Percentiles rank a stretch among this genome's conserved stretches.
These are phyloP conservation scores for Globisporangium yorkense DNA, from an alignment of 352 stramenopile species.

Conservation along the genomic window DNA sequence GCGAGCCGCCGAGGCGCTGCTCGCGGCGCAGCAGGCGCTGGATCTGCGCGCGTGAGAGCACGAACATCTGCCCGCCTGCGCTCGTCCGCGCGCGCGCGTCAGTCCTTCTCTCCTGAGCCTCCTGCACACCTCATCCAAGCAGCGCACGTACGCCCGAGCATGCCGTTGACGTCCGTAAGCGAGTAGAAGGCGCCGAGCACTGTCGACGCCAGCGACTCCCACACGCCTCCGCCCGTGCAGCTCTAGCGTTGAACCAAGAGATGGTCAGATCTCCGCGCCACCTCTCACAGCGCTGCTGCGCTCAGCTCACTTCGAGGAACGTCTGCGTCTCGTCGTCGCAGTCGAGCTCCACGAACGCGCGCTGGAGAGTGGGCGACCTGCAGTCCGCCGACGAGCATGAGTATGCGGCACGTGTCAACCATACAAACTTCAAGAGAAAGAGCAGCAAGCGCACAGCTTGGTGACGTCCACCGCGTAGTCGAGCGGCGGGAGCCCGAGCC, in stretches of 20 bases:
- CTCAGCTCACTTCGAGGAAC: slow-evolving; percentile 64
- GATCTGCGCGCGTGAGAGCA: slow-evolving; percentile 70
- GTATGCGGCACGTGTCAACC: background rate
- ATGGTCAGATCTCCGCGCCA: too few relatives aligned
- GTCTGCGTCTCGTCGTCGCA: slow-evolving; percentile 67
- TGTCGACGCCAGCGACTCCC: slow-evolving; percentile 56
- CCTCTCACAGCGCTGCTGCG: too few relatives aligned
- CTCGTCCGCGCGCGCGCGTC: too few relatives aligned
- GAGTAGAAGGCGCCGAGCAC: slow-evolving; percentile 79
- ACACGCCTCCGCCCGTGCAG: slow-evolving; percentile 65
- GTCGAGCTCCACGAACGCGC: slow-evolving; percentile 63
- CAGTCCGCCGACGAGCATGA: background rate
- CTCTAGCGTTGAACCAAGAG: slow-evolving; percentile 26
- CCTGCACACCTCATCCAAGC: background rate
- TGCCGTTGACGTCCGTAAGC: slow-evolving; percentile 76
- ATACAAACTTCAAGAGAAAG: background rate
- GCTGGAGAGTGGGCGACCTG: slow-evolving; percentile 54
- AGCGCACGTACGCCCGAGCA: slow-evolving; percentile 69
- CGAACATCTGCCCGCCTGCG: slow-evolving; percentile 84
- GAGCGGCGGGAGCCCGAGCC: slow-evolving; percentile 44
- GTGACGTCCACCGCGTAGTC: slow-evolving; percentile 52
- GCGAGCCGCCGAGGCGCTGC: slow-evolving; percentile 30
- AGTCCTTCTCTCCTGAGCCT: background rate
- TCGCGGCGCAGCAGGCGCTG: slow-evolving; percentile 53
- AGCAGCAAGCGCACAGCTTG: slow-evolving; percentile 32